These are phyloP conservation scores for Calonectria naviculata DNA, from an alignment of 2,329 filamentous ascomycete species.

Conservation along the genomic window DNA sequence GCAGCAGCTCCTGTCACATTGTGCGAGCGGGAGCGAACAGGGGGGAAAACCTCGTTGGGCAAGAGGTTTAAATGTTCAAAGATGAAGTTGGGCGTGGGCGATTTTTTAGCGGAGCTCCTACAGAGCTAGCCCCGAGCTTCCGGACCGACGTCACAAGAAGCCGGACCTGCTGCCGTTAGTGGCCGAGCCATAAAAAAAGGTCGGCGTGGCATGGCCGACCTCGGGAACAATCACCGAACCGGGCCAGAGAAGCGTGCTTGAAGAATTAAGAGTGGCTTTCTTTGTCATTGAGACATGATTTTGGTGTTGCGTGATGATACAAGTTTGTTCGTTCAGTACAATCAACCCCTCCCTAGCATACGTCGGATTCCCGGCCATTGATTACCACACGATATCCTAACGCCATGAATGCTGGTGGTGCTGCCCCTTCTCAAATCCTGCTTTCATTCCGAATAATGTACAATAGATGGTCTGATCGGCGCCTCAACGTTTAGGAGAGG, in stretches of 20 bases:
- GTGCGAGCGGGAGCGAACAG: constrained; percentile 11
- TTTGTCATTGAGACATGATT: constrained; percentile 26
- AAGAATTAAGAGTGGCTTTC: constrained; percentile 38
- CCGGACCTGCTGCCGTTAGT: constrained; percentile 14
- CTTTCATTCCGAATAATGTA: constrained; percentile 37
- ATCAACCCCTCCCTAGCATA: constrained; percentile 31
- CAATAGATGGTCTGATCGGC: constrained; percentile 27
- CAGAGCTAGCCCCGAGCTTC: constrained; percentile 23
- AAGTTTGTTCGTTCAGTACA: constrained; percentile 35
- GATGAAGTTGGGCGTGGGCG: neutral
- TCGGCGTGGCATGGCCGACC: constrained; percentile 15
- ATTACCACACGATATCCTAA: constrained; percentile 36
- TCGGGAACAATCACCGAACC: constrained; percentile 1
- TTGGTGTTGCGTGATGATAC: constrained; percentile 36
- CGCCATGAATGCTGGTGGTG: constrained; percentile 40
- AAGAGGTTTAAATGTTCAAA: neutral
- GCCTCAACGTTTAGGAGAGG: constrained; percentile 61
- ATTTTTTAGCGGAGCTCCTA: constrained; percentile 20
- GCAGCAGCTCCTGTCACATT: constrained; percentile 38
- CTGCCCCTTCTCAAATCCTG: constrained; percentile 12
- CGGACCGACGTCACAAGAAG: constrained; percentile 24
- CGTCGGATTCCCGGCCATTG: constrained; percentile 27
- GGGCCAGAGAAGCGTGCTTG: neutral
- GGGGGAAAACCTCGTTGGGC: neutral
- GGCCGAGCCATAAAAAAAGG: neutral